Evolutionary conservation across 148 eudicot genomes (phyloP).

Genomic region (Camellia granthamiana): DNA sequence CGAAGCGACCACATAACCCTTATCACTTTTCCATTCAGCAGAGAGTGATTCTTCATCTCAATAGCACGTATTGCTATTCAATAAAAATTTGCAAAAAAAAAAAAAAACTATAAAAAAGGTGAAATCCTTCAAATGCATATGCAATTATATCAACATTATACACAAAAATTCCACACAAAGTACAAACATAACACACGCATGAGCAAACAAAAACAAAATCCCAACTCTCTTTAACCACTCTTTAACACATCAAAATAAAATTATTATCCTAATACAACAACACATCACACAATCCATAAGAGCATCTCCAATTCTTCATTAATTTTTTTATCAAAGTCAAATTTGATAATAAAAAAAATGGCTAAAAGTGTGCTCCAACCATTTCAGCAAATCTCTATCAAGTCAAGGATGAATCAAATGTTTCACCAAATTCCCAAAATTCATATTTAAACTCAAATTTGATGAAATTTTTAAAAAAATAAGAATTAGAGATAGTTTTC

Average conservation of each 20-base stretch:
- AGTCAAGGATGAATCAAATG: no score
- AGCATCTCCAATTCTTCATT: not conserved
- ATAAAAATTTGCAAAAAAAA: not conserved
- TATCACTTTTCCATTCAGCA: conserved; percentile 47
- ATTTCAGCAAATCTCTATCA: no score
- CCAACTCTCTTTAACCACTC: not conserved
- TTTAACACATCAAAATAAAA: not conserved
- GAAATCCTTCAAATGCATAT: not conserved
- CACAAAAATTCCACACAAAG: not conserved
- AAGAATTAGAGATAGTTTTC: no score
- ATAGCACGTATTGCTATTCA: conserved; percentile 59
- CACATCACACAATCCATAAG: not conserved
- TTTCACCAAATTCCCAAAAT: no score
- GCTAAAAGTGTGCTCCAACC: no score
- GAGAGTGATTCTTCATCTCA: conserved; percentile 58
- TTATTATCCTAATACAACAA: not conserved
- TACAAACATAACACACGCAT: not conserved
- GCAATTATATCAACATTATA: not conserved
- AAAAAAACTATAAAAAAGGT: not conserved
- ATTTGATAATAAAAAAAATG: no score
- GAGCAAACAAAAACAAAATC: not conserved
- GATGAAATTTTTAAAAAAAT: no score
- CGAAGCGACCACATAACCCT: conserved; percentile 77
- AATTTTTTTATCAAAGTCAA: no score
- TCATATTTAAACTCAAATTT: no score